A percentile compares a stretch with the other conserved stretches of the same genome.
These are phyloP conservation scores for Apiospora sp. DNA, from an alignment of 2,329 filamentous ascomycete species.

Conservation along the genomic window DNA sequence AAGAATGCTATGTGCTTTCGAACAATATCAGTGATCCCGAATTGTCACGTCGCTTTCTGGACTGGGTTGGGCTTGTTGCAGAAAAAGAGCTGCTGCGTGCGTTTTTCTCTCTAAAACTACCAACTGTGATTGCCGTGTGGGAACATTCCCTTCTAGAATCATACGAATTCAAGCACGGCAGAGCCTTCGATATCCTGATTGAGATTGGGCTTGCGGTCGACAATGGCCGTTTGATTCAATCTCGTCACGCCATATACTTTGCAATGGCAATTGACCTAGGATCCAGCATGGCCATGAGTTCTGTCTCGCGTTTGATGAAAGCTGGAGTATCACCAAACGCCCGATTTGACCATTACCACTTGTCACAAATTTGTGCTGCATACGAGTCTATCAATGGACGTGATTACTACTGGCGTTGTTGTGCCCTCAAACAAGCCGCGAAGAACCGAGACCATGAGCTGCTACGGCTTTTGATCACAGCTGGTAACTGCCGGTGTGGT, in stretches of 20 bases:
- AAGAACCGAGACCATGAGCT: neutral
- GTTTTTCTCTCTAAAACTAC: neutral
- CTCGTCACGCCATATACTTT: neutral
- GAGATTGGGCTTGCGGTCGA: neutral
- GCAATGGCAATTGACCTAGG: neutral
- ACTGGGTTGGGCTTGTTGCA: neutral
- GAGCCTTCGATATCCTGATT: neutral
- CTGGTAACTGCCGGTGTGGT: neutral
- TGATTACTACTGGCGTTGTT: neutral
- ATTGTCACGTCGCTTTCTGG: neutral
- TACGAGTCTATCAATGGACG: too few relatives aligned
- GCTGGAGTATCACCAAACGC: neutral
- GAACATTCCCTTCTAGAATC: neutral
- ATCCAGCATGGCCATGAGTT: neutral
- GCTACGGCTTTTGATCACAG: neutral
- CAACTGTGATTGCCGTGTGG: neutral
- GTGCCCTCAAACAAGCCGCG: neutral
- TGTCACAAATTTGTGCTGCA: accelerated
- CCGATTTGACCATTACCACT: neutral
- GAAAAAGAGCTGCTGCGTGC: neutral
- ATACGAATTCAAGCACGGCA: neutral
- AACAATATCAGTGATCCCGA: neutral
- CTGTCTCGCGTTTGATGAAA: neutral
- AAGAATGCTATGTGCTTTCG: neutral
- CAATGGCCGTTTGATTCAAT: neutral